These are phyloP conservation scores for Tolypocladium pustulatum DNA, from an alignment of 2,329 filamentous ascomycete species.

Conservation along the genomic window DNA sequence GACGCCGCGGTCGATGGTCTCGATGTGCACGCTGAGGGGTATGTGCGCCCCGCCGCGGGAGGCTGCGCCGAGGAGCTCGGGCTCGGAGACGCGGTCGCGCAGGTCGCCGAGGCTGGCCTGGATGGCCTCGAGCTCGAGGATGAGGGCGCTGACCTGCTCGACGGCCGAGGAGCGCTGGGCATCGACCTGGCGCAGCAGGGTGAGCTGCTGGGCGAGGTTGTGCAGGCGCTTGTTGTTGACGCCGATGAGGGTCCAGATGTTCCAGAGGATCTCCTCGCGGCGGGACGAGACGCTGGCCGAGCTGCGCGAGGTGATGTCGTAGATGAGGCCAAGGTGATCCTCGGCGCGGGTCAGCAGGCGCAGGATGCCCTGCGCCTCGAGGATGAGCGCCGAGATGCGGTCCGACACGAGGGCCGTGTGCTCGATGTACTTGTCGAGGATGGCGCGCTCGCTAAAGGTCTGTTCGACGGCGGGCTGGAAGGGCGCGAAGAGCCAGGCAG, in stretches of 20 bases:
- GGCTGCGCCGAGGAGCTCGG: slow-evolving; percentile 45
- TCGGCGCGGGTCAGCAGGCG: slow-evolving; percentile 57
- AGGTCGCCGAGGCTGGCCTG: slow-evolving; percentile 60
- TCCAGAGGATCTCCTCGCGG: slow-evolving; percentile 56
- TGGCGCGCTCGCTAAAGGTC: slow-evolving; percentile 37
- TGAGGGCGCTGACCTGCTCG: slow-evolving; percentile 55
- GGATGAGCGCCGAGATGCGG: slow-evolving; percentile 56
- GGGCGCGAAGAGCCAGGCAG: slow-evolving; percentile 42
- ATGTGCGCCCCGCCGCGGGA: slow-evolving; percentile 23
- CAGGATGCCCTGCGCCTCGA: slow-evolving; percentile 59
- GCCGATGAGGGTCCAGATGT: slow-evolving; percentile 65
- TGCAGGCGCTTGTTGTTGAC: slow-evolving; percentile 52
- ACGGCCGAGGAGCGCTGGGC: slow-evolving; percentile 55
- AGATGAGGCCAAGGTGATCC: slow-evolving; percentile 57
- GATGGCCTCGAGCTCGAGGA: slow-evolving; percentile 66
- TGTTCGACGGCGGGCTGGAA: slow-evolving; percentile 45
- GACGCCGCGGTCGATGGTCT: slow-evolving; percentile 62
- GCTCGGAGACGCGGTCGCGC: slow-evolving; percentile 57
- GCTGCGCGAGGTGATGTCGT: slow-evolving; percentile 56
- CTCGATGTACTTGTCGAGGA: slow-evolving; percentile 65
- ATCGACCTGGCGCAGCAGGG: slow-evolving; percentile 55
- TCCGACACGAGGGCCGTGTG: slow-evolving; percentile 62
- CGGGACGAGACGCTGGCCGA: slow-evolving; percentile 45
- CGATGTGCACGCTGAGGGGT: slow-evolving; percentile 63
- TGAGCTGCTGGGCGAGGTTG: slow-evolving; percentile 52